Base-by-base conservation (phyloP, 2,329 filamentous ascomycete genomes). In the Parasarocladium wereldwijsianum region DNA sequence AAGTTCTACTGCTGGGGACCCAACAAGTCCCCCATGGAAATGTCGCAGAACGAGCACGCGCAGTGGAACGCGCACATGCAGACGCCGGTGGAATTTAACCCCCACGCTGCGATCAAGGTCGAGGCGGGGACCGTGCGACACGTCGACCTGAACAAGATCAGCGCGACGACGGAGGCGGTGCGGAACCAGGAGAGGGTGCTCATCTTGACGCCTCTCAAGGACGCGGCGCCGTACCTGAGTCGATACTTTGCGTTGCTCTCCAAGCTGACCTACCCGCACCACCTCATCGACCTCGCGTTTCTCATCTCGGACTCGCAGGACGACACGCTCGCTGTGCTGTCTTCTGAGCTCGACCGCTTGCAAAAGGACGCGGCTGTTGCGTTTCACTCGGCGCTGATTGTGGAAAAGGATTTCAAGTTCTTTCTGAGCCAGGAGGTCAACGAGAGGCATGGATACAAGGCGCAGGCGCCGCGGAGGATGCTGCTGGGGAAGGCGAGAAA, bases 1-100 rank as follows among this genome's bases (percentile, higher is more conserved):
- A 96, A 87, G 58, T 94, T 93, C 58, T 93, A 93, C 59, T 98
- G 90, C 63, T 96, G 85, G 70, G 90, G 90, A 9, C 87, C 90
- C 10, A 73, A 79, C 15, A 94, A 92, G 62, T 73, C 90, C n/a
- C 90, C 90, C 31, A 92, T 93, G 75, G 75, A 90, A 40, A 93
- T 98, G 84, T 73, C 80, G 24, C 62, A 78, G 33, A 94, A 94
- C 51, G 90, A 98, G 51, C 78, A 87, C 53, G 76, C 76, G 37
- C 70, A 83, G 40, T 98, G 90, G 90, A 78, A 81, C 41, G 75
- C 74, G 34, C 86, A 93, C 49, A 63, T 90, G 38, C 76, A 86
- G 44, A 96, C 90, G 4, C 90, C 90, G 29, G 85, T 98, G 43
- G 71, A 93, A 40, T 94, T 93, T 66, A 98, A 98, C 60, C 82